These are phyloP conservation scores for Hortaea werneckii DNA, from an alignment of 2,329 filamentous ascomycete genomes.

Conservation along the genomic window DNA sequence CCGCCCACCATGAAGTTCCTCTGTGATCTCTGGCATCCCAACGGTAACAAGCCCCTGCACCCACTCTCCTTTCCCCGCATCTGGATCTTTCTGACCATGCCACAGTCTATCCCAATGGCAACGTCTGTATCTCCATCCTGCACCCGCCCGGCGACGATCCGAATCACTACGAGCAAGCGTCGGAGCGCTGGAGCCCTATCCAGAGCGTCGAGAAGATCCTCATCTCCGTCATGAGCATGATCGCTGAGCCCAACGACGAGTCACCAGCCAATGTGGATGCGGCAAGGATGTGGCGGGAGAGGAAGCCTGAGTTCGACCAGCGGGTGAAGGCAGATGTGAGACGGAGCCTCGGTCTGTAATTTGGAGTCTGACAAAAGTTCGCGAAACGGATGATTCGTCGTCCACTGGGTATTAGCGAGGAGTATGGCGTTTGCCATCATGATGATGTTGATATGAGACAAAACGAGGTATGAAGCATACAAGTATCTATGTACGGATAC, in stretches of 20 bases:
- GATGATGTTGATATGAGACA: too few species aligned
- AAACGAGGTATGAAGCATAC: too few species aligned
- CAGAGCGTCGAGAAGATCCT: constrained; percentile 97
- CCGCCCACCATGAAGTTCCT: constrained; percentile 95
- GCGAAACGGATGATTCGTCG: not conserved
- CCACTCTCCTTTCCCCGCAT: not conserved
- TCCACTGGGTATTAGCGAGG: constrained; percentile 2
- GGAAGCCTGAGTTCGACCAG: constrained; percentile 71
- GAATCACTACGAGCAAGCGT: constrained; percentile 95
- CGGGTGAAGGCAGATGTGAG: constrained; percentile 76
- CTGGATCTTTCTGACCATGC: not conserved
- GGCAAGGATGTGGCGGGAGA: constrained; percentile 90
- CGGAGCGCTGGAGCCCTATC: constrained; percentile 91
- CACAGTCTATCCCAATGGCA: constrained; percentile 77
- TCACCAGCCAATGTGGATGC: constrained; percentile 93
- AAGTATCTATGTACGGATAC: too few species aligned
- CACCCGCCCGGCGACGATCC: constrained; percentile 94
- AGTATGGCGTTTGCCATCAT: not conserved
- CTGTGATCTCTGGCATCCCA: constrained; percentile 91
- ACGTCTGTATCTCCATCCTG: constrained; percentile 96
- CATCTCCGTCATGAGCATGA: constrained; percentile 95
- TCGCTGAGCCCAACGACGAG: constrained; percentile 94
- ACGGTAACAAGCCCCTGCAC: constrained; percentile 50
- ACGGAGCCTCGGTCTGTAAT: constrained; percentile 62
- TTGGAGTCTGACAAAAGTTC: not conserved